These are phyloP conservation scores for Yamadazyma blattariae DNA, from an alignment of 1,139 yeast genomes.

Conservation along the genomic window DNA sequence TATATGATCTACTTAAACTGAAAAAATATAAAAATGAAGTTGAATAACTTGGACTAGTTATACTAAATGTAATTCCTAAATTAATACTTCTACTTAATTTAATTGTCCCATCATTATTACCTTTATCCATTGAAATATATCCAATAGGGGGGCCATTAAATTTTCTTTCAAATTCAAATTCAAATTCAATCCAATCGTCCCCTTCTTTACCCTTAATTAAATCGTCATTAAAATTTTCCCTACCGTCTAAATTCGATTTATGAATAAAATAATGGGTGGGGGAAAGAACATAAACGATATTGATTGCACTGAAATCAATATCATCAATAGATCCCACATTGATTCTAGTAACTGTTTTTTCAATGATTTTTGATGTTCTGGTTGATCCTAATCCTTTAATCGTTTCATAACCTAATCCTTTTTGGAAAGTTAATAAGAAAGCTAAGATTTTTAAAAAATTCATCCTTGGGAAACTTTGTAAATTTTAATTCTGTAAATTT, in stretches of 20 bases:
- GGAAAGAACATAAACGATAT: conserved; percentile 1
- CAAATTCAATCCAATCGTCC: conserved; percentile 6
- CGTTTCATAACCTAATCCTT: neutral
- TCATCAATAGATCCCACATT: neutral
- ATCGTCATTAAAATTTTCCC: neutral
- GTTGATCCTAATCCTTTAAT: neutral
- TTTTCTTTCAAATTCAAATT: neutral
- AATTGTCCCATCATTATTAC: conserved; percentile 4
- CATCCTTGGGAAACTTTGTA: too few species aligned
- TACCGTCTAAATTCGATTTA: conserved; percentile 4
- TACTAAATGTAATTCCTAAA: conserved; percentile 4
- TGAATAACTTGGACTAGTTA: neutral
- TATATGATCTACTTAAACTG: neutral
- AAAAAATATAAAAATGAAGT: conserved; percentile 2
- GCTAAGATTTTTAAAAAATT: neutral
- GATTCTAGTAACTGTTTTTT: neutral
- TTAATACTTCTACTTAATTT: conserved; percentile 2
- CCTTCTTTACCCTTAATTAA: neutral
- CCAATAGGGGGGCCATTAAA: conserved; percentile 11
- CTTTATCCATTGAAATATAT: conserved; percentile 6
- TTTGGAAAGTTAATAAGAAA: neutral
- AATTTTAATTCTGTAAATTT: too few species aligned
- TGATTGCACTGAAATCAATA: neutral
- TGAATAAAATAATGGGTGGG: conserved; percentile 4
- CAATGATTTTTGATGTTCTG: conserved; percentile 1